phyloP scores from a whole-genome alignment of 1,139 yeast genomes.

The Hyphopichia pseudoburtonii region DNA sequence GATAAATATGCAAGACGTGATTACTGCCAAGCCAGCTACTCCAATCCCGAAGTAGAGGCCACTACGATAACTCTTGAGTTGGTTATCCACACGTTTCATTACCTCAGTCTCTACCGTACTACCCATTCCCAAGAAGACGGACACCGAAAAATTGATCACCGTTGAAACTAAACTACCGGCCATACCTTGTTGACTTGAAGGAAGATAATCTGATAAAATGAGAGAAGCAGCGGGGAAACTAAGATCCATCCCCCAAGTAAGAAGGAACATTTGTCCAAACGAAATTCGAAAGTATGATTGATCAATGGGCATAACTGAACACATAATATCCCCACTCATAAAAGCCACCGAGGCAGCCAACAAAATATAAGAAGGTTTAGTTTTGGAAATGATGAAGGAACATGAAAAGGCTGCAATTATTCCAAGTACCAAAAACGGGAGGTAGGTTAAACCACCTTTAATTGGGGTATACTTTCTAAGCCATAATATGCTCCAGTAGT shows the following conservation, averaged over 20 bases:
- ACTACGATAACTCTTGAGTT: slow-evolving; percentile 39
- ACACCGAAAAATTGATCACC: slow-evolving; percentile 53
- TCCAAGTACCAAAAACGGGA: slow-evolving; percentile 49
- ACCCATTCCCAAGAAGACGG: slow-evolving; percentile 52
- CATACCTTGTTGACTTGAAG: slow-evolving; percentile 56
- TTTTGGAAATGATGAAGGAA: slow-evolving; percentile 39
- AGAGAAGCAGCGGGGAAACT: slow-evolving; percentile 60
- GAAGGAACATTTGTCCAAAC: slow-evolving; percentile 48
- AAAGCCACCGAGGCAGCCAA: slow-evolving; percentile 46
- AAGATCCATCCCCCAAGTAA: slow-evolving; percentile 60
- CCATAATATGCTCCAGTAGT: slow-evolving; percentile 43
- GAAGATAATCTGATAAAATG: slow-evolving; percentile 50
- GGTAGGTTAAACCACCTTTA: slow-evolving; percentile 42
- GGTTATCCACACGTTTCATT: slow-evolving; percentile 16
- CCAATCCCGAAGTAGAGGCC: slow-evolving; percentile 46
- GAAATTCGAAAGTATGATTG: slow-evolving; percentile 47
- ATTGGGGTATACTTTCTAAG: slow-evolving; percentile 46
- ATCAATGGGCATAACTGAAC: slow-evolving; percentile 48
- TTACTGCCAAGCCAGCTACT: slow-evolving; percentile 34
- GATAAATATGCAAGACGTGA: slow-evolving; percentile 30
- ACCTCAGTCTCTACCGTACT: slow-evolving; percentile 47
- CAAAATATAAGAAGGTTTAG: slow-evolving; percentile 46
- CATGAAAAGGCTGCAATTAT: slow-evolving; percentile 45
- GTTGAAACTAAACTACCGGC: slow-evolving; percentile 60
- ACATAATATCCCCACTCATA: slow-evolving; percentile 46